phyloP scores from a whole-genome alignment of 2,329 filamentous ascomycete genomes.

The Colletotrichum limetticola region DNA sequence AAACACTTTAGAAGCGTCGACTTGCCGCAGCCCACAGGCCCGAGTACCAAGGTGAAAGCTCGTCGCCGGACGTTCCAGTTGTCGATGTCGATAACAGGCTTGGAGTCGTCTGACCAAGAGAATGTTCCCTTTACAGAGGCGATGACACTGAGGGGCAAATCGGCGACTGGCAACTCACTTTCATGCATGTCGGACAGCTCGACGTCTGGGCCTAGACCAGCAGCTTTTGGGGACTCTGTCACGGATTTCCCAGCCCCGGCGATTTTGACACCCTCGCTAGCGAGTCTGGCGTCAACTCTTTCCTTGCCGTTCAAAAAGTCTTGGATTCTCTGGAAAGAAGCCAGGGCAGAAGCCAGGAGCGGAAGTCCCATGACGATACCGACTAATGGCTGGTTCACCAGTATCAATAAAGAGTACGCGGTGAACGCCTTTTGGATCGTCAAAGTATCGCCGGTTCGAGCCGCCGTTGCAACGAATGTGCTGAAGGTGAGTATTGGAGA shows the following conservation, averaged over 20 bases:
- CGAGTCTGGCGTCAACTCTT: constrained; percentile 29
- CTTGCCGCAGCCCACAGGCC: constrained; percentile 50
- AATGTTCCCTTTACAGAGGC: constrained; percentile 24
- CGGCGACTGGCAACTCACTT: too few species aligned
- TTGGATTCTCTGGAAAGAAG: constrained; percentile 42
- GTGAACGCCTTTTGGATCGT: constrained; percentile 37
- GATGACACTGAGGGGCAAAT: not conserved
- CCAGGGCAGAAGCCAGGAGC: constrained; percentile 29
- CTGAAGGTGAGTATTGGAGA: constrained; percentile 38
- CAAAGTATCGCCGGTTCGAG: constrained; percentile 5
- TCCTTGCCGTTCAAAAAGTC: constrained; percentile 39
- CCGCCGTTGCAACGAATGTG: constrained; percentile 35
- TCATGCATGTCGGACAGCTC: not conserved
- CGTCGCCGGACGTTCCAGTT: constrained; percentile 11
- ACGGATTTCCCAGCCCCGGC: not conserved
- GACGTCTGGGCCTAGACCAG: not conserved
- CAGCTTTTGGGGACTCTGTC: not conserved
- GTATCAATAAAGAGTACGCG: constrained; percentile 36
- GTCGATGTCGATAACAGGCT: constrained; percentile 26
- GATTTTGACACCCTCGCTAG: not conserved
- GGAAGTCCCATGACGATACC: constrained; percentile 39
- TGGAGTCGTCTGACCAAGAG: constrained; percentile 29
- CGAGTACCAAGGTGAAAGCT: constrained; percentile 42
- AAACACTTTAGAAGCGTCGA: constrained; percentile 45
- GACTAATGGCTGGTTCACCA: constrained; percentile 38